A percentile compares a stretch with the other conserved stretches of the same genome.
These are phyloP conservation scores for Sporothrix inflata DNA, from an alignment of 2,329 filamentous ascomycete genomes.

Conservation along the genomic window DNA sequence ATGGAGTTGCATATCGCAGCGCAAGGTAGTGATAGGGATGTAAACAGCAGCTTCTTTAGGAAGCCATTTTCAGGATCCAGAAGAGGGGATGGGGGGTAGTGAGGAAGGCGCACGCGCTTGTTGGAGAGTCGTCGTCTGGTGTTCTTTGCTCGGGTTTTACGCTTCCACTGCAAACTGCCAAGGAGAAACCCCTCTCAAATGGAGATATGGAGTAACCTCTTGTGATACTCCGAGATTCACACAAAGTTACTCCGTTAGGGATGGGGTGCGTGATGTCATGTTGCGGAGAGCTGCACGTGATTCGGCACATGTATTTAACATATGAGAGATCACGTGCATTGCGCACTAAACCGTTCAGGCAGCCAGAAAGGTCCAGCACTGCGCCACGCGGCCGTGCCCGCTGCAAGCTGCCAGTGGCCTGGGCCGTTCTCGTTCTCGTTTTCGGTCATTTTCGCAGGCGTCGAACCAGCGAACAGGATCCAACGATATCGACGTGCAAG, in stretches of 20 bases:
- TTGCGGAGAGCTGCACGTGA: too few relatives aligned
- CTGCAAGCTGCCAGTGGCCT: neutral
- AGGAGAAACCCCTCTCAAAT: neutral
- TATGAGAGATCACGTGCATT: too few relatives aligned
- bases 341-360: neutral
- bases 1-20: neutral
- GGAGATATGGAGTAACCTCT: too few relatives aligned
- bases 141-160: neutral
- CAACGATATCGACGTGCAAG: neutral
- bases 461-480: neutral
- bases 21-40: neutral
- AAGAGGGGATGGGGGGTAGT: neutral
- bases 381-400: neutral
- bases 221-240: constrained; percentile 11
- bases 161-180: neutral
- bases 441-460: neutral
- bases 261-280: neutral
- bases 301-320: too few relatives aligned
- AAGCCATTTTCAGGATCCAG: neutral
- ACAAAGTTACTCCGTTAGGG: neutral
- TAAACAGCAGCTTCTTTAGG: neutral
- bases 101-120: neutral
- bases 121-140: neutral
- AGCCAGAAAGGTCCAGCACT: neutral
- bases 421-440: constrained; percentile 11